phyloP scores from a whole-genome alignment of 768 basidiomycete genomes.

The Tricholoma bakamatsutake region DNA sequence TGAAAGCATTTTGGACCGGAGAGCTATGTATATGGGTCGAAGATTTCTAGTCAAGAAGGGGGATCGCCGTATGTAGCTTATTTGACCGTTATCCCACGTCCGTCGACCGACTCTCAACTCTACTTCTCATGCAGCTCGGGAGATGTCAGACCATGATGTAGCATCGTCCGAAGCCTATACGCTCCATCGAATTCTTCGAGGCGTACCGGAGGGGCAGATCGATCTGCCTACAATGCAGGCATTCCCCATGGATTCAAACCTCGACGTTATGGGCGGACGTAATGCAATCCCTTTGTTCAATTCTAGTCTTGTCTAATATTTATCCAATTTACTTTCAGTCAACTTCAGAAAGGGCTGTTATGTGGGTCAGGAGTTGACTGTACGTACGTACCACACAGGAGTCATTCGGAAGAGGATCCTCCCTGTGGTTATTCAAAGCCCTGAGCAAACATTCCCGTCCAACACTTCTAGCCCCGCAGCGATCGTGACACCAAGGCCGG shows the following conservation, averaged over 20 bases:
- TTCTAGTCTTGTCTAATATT: background rate
- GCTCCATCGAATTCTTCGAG: slow-evolving; percentile 72
- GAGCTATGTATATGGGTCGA: slow-evolving; percentile 75
- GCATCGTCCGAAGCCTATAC: slow-evolving; percentile 53
- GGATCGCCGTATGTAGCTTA: slow-evolving; percentile 56
- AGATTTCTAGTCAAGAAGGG: slow-evolving; percentile 68
- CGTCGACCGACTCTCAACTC: background rate
- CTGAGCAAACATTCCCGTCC: slow-evolving; percentile 25
- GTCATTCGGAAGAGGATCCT: slow-evolving; percentile 84
- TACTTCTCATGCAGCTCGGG: slow-evolving; percentile 36
- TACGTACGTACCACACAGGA: slow-evolving; percentile 94
- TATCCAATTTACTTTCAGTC: slow-evolving; percentile 36
- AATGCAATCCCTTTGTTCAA: slow-evolving; percentile 23
- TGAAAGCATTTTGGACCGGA: slow-evolving; percentile 51
- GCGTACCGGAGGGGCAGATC: slow-evolving; percentile 79
- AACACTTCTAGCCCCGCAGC: slow-evolving; percentile 9
- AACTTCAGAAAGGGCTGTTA: slow-evolving; percentile 98
- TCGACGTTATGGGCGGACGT: slow-evolving; percentile 95
- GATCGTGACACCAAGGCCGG: slow-evolving; percentile 9
- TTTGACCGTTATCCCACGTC: background rate
- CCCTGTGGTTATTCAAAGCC: slow-evolving; percentile 58
- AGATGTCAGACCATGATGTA: slow-evolving; percentile 51
- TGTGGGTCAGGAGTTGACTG: slow-evolving; percentile 95
- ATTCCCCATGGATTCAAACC: slow-evolving; percentile 91
- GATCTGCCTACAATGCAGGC: slow-evolving; percentile 77